Base-by-base conservation (phyloP, 2,329 filamentous ascomycete genomes). In the Aspergillus quadricinctus region DNA sequence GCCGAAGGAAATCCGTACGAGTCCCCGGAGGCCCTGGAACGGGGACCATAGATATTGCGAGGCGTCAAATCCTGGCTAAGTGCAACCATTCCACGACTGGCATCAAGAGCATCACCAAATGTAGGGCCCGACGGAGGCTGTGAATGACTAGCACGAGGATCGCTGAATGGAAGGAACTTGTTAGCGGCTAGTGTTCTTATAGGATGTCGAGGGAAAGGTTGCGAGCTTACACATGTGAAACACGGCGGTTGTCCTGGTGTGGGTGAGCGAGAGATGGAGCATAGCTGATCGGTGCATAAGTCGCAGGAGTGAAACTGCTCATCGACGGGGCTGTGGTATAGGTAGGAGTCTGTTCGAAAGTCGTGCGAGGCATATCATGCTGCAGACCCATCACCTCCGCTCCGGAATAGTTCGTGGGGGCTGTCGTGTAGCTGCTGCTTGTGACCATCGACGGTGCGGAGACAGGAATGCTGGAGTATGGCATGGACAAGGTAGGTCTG, bases 21-120 rank as follows among this genome's bases (percentile, higher is more conserved):
- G 69, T 96, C 92, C 55, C 85, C 82, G 1, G 92, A 92, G 54
- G 85, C 87, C 61, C 91, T 83, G 56, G 83, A 82, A 56, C 86
- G 80, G 62, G 84, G 82, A 59, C 88, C 90, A 69, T 96, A 96
- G 66, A 96, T 90, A 71, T 93, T 94, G 60, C 92, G 82, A 11
- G 92, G 91, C 1, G 92, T 96, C 66, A 87, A 76, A 66, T 97
- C 92, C 77, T 97, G 92, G 82, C 90, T 96, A 83, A 97, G 89
- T 40, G 92, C 91, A 27, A 97, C 83, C 90, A 97, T 97, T 65
- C 92, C 91, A 59, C 94, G 89, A 72, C 92, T 92, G 25, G 92
- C 92, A 72, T 97, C 93, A 55, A 97, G 85, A 28, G 91, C 90
- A 70, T 97, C 93, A 63, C 88, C 90, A 72, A 92, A 95, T 65